A percentile compares a stretch with the other conserved stretches of the same genome.
phyloP scores from a whole-genome alignment of 371 early-diverging fungal genomes.

The Zopfochytrium polystomum region DNA sequence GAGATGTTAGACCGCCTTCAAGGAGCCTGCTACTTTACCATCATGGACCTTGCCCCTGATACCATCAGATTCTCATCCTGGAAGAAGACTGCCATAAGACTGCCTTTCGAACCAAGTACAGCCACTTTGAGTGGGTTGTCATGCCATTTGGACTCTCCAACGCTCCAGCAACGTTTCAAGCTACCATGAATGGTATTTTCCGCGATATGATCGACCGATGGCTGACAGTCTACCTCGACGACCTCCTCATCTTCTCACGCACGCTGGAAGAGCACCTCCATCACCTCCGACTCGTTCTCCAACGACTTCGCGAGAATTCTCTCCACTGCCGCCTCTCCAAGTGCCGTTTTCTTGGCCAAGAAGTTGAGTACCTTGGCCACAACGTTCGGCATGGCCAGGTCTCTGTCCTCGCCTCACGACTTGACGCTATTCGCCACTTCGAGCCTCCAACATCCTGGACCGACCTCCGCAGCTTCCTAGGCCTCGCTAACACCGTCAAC shows the following conservation, averaged over 20 bases:
- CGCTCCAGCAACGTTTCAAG: conserved; percentile 45
- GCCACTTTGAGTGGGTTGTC: conserved; percentile 38
- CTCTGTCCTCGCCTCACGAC: conserved; percentile 1
- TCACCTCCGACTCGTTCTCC: too few species aligned
- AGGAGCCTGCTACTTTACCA: conserved; percentile 41
- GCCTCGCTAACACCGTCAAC: conserved; percentile 19
- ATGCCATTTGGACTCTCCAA: conserved; percentile 8
- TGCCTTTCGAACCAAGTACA: conserved; percentile 36
- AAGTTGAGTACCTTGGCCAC: conserved; percentile 52
- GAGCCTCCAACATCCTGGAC: conserved; percentile 9
- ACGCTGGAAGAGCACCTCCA: conserved; percentile 39
- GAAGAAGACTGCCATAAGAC: conserved; percentile 38
- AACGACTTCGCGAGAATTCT: conserved; percentile 36
- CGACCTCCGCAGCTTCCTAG: conserved; percentile 19
- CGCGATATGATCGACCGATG: conserved; percentile 13
- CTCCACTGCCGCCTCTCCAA: too few species aligned
- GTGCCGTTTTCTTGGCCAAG: too few species aligned
- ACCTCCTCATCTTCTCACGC: conserved; percentile 41
- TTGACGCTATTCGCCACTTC: conserved; percentile 10
- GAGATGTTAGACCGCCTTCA: conserved; percentile 23
- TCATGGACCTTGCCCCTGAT: conserved; percentile 17
- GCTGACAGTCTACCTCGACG: not conserved
- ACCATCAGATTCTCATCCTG: conserved; percentile 18
- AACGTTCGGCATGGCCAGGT: conserved; percentile 1
- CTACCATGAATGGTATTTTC: conserved; percentile 43